Evolutionary conservation across 805 yeast species (phyloP), one percentile per base, ranked within the genome.

Genomic region (Candida dajiaensis): DNA sequence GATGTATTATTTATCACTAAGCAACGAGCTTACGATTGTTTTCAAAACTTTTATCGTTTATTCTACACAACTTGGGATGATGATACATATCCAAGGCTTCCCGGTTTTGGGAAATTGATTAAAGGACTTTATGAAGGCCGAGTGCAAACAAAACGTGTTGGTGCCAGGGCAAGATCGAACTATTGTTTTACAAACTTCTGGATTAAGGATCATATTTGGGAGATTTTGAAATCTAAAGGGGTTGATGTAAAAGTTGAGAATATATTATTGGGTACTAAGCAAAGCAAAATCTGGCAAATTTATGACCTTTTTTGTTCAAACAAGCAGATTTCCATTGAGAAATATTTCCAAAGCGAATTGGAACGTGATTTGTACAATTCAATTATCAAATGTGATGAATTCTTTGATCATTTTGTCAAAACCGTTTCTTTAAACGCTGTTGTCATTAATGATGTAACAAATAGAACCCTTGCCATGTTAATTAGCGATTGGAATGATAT

Each of bases 151-250:
- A 74, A 95, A 52, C 73, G 97, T 45, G 69, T 89, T 44, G 97
- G 97, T 2, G 78, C 82, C 62, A 72, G 95, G 42, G 90, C 90
- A 2, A 85, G 83, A 58, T 81, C 92, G 19, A 84, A 84, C 60
- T 89, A 89, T 64, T 95, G 88, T 62, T 89, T 87, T 59, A 6
- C 41, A 2, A 45, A 49, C 13, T 20, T 55, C 6, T 11, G 44
- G 8, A 18, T 52, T 13, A 45, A 28, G 19, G 21, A 20, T 4
- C 15, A 19, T 12, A 42, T 41, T 5, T 19, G 39, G 35, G 39
- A 18, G 8, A 22, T 31, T 3, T 16, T 44, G 26, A 44, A 35
- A 21, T 20, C 22, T 4, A 31, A 31, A 21, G 46, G 46, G 4
- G 39, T 39, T 31, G 11, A 44, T 39, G 19, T 49, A 41, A 11